Evolutionary conservation across 345 rosid genomes (phyloP), one percentile per base, ranked within the genome.

Genomic region (Iberis pinnata): DNA sequence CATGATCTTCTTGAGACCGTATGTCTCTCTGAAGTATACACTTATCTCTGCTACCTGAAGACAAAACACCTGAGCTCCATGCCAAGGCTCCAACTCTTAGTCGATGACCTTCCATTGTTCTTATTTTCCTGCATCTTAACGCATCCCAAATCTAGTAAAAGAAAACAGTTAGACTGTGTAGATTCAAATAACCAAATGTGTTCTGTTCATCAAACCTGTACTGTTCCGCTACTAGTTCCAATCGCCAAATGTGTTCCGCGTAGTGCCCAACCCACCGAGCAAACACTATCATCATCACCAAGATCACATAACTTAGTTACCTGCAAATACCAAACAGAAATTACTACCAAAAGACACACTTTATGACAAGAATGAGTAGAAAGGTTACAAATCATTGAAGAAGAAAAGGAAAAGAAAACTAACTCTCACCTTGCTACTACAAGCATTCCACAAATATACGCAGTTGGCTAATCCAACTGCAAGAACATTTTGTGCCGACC

Each of bases 381-480:
- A n/a, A n/a, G n/a, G n/a, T n/a, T n/a, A n/a, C n/a, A n/a, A n/a
- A n/a, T n/a, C n/a, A n/a, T n/a, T n/a, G n/a, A n/a, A n/a, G n/a
- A n/a, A n/a, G n/a, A n/a, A n/a, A n/a, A n/a, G n/a, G n/a, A 1
- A 43, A 51, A 5, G 22, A 61, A 13, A 22, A 7, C 14, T 8
- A 7, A 27, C 52, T 54, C 69, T 67, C 60, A 89, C 95, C 89
- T 88, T 93, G 69, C 97, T 88, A 64, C 89, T 93, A 64, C 86
- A 82, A 71, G 99, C 99, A 82, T 93, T 93, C 99, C 97, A 93
- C 72, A 93, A 60, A 72, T 93, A 93, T 18, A 93, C 99, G 53
- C 99, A 93, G 65, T 78, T 88, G 26, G 82, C 97, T 64, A 93
- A 63, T 50, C 99, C 99, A 35, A 93, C 99, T 0, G 97, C 87